A percentile compares a stretch with the other conserved stretches of the same genome.
Conservation (phyloP, 2,329 filamentous ascomycete species). For the Cladobotryum mycophilum region DNA sequence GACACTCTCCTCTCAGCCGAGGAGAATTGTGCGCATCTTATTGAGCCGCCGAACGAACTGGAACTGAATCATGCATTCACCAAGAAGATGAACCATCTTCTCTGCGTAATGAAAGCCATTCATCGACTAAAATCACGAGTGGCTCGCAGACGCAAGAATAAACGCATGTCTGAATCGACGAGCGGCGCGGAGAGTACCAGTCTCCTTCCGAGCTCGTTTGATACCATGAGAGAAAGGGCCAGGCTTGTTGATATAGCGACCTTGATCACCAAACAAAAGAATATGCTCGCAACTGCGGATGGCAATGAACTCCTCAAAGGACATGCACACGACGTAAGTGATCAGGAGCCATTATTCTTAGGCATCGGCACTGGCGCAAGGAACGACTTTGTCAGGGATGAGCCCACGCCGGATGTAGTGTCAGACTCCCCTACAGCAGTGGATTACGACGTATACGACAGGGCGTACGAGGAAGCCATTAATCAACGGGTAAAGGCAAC, state of each 20-base stretch:
- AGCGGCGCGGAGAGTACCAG: conserved; percentile 1
- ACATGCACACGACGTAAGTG: conserved; percentile 54
- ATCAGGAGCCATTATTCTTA: conserved; percentile 60
- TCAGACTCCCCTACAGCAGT: conserved; percentile 80
- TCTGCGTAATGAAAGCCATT: conserved; percentile 88
- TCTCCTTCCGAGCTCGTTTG: conserved; percentile 12
- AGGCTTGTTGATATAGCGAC: conserved; percentile 44
- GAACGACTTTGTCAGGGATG: conserved; percentile 38
- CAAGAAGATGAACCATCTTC: conserved; percentile 75
- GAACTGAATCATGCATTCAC: conserved; percentile 91
- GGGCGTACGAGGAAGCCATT: conserved; percentile 72
- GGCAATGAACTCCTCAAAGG: conserved; percentile 38
- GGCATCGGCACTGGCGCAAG: conserved; percentile 65
- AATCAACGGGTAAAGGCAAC: conserved; percentile 60
- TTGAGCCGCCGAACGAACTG: conserved; percentile 80
- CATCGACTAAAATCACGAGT: conserved; percentile 78
- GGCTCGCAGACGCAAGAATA: conserved; percentile 20
- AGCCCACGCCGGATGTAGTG: conserved; percentile 46
- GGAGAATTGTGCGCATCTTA: conserved; percentile 76
- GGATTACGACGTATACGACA: conserved; percentile 84
- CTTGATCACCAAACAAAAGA: conserved; percentile 41
- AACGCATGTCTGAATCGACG: conserved; percentile 6
- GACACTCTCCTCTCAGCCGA: conserved; percentile 74
- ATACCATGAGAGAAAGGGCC: conserved; percentile 27
- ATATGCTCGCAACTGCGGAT: conserved; percentile 27